These are phyloP conservation scores for Rhytidiadelphus loreus DNA, from an alignment of 225 moss, liverwort and hornwort species.

Conservation along the genomic window DNA sequence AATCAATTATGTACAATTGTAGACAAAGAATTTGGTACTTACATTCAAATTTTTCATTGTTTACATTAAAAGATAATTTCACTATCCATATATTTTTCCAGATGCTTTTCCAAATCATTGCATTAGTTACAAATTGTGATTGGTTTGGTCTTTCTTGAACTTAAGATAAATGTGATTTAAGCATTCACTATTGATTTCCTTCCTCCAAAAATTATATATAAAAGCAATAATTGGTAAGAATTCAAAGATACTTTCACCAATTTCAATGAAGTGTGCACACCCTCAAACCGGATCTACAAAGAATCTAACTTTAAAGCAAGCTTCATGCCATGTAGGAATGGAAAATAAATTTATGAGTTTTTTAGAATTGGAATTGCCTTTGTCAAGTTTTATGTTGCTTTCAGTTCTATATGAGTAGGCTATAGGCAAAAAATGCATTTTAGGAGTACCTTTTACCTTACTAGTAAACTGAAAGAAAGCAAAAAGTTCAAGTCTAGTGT, in stretches of 20 bases:
- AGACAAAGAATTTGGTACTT: background rate
- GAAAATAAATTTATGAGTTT: no score
- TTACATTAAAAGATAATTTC: background rate
- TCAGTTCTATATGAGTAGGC: background rate
- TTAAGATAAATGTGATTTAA: background rate
- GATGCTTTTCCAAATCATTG: background rate
- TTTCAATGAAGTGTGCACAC: background rate
- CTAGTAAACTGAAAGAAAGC: background rate
- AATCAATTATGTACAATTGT: background rate
- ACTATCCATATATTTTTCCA: background rate
- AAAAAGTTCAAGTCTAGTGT: background rate
- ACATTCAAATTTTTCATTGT: background rate
- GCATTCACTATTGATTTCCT: background rate
- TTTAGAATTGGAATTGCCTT: no score
- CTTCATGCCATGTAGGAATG: no score
- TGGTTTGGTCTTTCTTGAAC: background rate
- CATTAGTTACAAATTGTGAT: background rate
- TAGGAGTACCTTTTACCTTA: background rate
- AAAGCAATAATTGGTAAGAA: background rate
- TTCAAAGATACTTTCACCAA: background rate
- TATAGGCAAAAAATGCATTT: background rate
- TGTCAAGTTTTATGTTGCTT: no score
- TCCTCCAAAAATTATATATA: no score
- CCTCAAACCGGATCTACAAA: fast-evolving
- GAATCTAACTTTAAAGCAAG: no score